Percentiles rank a stretch among this genome's conserved stretches.
These are phyloP conservation scores for Neurospora hispaniola DNA, from an alignment of 495 filamentous ascomycete species.

Conservation along the genomic window DNA sequence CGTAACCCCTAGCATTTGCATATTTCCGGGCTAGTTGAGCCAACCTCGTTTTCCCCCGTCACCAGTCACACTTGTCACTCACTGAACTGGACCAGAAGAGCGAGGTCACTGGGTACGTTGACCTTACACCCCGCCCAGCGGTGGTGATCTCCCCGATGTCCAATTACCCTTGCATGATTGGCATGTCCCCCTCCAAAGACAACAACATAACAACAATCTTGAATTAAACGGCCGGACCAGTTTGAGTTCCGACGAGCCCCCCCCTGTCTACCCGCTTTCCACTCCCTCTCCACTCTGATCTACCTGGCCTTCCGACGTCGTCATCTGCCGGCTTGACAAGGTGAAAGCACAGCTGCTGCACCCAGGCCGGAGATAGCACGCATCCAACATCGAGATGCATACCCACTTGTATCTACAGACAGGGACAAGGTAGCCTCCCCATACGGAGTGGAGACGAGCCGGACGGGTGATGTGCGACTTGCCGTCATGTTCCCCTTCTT, in stretches of 20 bases:
- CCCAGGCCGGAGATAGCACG: background rate
- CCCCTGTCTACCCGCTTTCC: slow-evolving; percentile 13
- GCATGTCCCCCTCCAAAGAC: slow-evolving; percentile 15
- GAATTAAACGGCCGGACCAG: slow-evolving; percentile 23
- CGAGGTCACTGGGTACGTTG: background rate
- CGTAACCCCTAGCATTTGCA: background rate
- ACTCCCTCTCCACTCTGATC: slow-evolving; percentile 1
- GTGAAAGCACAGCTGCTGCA: slow-evolving; percentile 4
- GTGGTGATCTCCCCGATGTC: slow-evolving; percentile 7
- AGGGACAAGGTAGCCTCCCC: background rate
- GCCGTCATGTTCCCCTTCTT: slow-evolving; percentile 7
- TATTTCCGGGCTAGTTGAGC: background rate
- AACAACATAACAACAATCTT: slow-evolving; percentile 23
- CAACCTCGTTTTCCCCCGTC: background rate
- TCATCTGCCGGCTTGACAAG: slow-evolving; percentile 9
- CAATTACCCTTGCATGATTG: slow-evolving; percentile 27
- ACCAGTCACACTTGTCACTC: background rate
- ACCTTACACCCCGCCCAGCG: slow-evolving; percentile 4
- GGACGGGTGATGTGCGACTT: slow-evolving; percentile 5
- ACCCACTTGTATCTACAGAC: background rate
- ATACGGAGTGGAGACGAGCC: slow-evolving; percentile 3
- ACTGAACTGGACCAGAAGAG: background rate
- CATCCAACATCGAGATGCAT: background rate
- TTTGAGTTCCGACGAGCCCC: background rate
- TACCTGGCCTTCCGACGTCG: slow-evolving; percentile 1